A percentile compares a stretch with the other conserved stretches of the same genome.
Evolutionary conservation across 1,284 basidiomycete genomes (phyloP).

Genomic region (Leccinum pachyderme): DNA sequence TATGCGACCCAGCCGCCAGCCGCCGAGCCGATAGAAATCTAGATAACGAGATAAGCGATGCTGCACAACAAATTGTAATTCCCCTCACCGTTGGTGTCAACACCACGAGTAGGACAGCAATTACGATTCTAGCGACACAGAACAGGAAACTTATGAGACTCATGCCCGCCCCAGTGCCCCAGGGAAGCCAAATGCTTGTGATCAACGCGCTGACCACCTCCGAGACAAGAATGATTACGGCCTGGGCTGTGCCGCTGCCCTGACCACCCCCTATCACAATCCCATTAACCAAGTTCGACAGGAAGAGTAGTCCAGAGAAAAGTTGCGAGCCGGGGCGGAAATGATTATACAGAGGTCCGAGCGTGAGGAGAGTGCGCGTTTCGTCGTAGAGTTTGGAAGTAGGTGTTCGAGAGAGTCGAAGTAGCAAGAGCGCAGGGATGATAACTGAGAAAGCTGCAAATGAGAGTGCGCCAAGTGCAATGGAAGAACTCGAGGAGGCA

Average conservation of each 20-base stretch:
- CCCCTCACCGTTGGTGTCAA: conserved; percentile 79
- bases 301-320: conserved; percentile 81
- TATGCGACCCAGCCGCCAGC: conserved; percentile 92
- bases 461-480: conserved; percentile 71
- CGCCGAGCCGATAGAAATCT: conserved; percentile 79
- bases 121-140: conserved; percentile 85
- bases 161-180: conserved; percentile 96
- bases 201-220: conserved; percentile 82
- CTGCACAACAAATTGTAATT: background rate
- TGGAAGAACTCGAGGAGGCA: conserved; percentile 41
- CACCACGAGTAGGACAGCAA: conserved; percentile 87
- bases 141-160: conserved; percentile 90
- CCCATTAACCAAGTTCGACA: conserved; percentile 79
- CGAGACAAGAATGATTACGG: conserved; percentile 83
- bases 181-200: conserved; percentile 92
- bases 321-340: conserved; percentile 91
- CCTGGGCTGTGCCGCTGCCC: conserved; percentile 85
- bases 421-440: conserved; percentile 72
- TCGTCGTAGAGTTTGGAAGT: conserved; percentile 94
- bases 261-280: conserved; percentile 89
- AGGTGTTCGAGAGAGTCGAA: conserved; percentile 74
- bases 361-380: conserved; percentile 83
- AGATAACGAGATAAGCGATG: conserved; percentile 17
- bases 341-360: conserved; percentile 95
- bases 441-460: conserved; percentile 80